These are phyloP conservation scores for Karstenula rhodostoma DNA, from an alignment of 2,329 filamentous ascomycete genomes.

Conservation along the genomic window DNA sequence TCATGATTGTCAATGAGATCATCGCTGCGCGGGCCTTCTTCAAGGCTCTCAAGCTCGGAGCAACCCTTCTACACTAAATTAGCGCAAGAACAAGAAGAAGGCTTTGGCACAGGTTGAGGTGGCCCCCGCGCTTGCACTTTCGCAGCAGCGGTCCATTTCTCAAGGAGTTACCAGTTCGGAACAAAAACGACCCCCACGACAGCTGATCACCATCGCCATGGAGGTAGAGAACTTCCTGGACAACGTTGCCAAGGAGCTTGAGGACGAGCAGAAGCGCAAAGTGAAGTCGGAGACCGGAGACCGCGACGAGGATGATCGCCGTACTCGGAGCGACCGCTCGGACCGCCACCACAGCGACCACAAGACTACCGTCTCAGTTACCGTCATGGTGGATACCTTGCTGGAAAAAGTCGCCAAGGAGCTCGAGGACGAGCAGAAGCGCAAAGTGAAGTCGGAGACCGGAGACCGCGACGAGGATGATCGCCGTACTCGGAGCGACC, in stretches of 20 bases:
- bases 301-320: conserved; percentile 42
- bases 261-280: conserved; percentile 24
- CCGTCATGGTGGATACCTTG: too few relatives aligned
- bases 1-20: too few relatives aligned
- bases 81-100: too few relatives aligned
- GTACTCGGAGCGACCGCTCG: conserved; percentile 36
- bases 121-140: too few relatives aligned
- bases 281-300: conserved; percentile 50
- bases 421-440: conserved; percentile 17
- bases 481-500: conserved; percentile 41
- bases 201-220: conserved; percentile 52
- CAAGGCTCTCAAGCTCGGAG: too few relatives aligned
- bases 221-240: conserved; percentile 93
- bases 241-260: conserved; percentile 47
- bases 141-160: not conserved
- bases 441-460: conserved; percentile 50
- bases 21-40: too few relatives aligned
- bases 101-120: too few relatives aligned
- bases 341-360: conserved; percentile 34
- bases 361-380: conserved; percentile 23
- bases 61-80: too few relatives aligned
- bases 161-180: not conserved
- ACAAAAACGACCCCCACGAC: not conserved
- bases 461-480: conserved; percentile 39
- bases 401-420: too few relatives aligned